A percentile compares a stretch with the other conserved stretches of the same genome.
These are phyloP conservation scores for Termitomyces sp. DNA, from an alignment of 768 basidiomycete genomes.

Conservation along the genomic window DNA sequence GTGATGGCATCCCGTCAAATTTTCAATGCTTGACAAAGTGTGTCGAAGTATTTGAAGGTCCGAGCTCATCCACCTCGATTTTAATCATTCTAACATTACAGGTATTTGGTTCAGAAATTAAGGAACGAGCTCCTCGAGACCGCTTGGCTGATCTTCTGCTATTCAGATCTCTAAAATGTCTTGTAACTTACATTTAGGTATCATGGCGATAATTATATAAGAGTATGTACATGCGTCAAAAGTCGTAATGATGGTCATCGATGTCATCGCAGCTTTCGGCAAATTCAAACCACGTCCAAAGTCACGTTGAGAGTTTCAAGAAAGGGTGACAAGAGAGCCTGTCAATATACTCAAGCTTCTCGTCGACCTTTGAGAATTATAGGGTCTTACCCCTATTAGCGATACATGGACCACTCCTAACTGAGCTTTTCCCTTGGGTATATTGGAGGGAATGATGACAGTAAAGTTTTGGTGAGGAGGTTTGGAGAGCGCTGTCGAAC, in stretches of 20 bases:
- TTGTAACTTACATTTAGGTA: no score
- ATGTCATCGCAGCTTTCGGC: neutral
- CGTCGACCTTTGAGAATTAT: neutral
- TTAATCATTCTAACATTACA: no score
- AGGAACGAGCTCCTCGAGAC: no score
- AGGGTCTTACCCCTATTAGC: constrained; percentile 33
- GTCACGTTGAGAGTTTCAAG: constrained; percentile 27
- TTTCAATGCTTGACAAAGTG: no score
- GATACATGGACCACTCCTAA: constrained; percentile 31
- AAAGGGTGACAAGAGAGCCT: constrained; percentile 27
- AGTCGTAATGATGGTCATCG: constrained; percentile 17
- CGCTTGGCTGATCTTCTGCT: no score
- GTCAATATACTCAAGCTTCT: neutral
- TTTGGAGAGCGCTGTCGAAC: constrained; percentile 6
- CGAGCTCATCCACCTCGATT: no score
- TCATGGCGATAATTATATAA: neutral
- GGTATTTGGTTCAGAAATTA: no score
- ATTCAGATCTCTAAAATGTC: no score
- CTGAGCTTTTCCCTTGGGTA: constrained; percentile 25
- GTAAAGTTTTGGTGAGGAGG: constrained; percentile 41
- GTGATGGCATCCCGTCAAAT: no score
- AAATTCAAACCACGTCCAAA: constrained; percentile 18
- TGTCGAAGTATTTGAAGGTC: no score
- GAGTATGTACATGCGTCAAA: neutral
- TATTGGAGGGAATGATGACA: constrained; percentile 28